Base-by-base conservation (phyloP, 345 rosid species). In the Moringa oleifera region DNA sequence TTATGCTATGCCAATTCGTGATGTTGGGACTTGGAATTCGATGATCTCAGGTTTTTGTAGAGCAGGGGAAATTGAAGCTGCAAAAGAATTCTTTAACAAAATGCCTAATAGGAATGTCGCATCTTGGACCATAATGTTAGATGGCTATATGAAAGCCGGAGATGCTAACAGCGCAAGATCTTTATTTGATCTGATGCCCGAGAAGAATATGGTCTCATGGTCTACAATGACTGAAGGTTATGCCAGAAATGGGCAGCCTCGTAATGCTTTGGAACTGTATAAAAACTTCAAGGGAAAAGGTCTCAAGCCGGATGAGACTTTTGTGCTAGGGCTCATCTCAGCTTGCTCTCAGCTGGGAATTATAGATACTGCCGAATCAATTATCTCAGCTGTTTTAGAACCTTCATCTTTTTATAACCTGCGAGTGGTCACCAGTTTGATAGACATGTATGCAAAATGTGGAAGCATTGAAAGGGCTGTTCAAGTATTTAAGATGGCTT, bases 371-470 rank as follows among this genome's bases (percentile, higher is more conserved):
- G 67, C 62, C 1, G 62, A 68, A 67, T 59, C 65, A n/a, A 50
- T 62, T 49, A 21, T 68, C 55, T 25, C 36, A 2, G 72, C 62
- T 47, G 21, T 55, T 23, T 18, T 47, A 7, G 59, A 20, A 62
- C 50, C 50, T 45, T 17, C 15, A n/a, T 7, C 6, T 18, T 56
- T 50, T 68, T 62, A 36, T 19, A 62, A 46, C 17, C 23, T 61
- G 33, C 61, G 11, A 46, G 25, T 61, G 1, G 56, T 68, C 24
- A 41, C 33, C 89, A 55, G 86, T 83, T 57, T 84, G 23, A 69
- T 81, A 54, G 84, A 84, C 66, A 84, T 84, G 86, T 79, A 81
- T 37, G 75, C 82, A 61, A 84, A 81, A 66, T 81, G 89, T 51
- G 84, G 78, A 20, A 79, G 82, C 59, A 23, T 55, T 23, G 59